Percentiles rank a stretch among this genome's conserved stretches.
phyloP scores from a whole-genome alignment of 257 asterid genomes.

The Perilla frutescens region DNA sequence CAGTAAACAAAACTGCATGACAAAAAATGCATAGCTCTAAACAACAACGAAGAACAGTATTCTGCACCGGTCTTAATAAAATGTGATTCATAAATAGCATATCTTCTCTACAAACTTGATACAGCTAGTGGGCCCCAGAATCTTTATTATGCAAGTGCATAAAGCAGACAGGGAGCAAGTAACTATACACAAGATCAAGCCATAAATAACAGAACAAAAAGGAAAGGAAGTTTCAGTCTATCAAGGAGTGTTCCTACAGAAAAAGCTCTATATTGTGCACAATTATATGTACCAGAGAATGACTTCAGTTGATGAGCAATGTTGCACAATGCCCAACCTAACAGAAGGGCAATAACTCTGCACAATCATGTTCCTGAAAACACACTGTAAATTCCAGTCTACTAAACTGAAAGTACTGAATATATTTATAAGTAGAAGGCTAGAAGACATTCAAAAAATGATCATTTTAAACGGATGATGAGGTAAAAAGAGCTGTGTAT shows the following conservation, averaged over 20 bases:
- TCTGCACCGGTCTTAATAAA: background rate
- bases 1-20: slow-evolving; percentile 1
- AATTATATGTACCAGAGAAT: slow-evolving; percentile 1
- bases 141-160: background rate
- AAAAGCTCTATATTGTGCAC: slow-evolving; percentile 8
- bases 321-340: background rate
- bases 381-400: slow-evolving; percentile 14
- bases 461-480: background rate
- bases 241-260: slow-evolving; percentile 11
- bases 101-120: background rate
- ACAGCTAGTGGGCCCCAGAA: background rate
- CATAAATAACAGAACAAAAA: background rate
- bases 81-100: slow-evolving; percentile 11
- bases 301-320: background rate
- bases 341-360: slow-evolving; percentile 8
- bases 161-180: slow-evolving; percentile 5
- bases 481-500: slow-evolving; percentile 3
- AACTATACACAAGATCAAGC: background rate
- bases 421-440: background rate
- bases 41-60: slow-evolving; percentile 16
- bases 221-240: slow-evolving; percentile 4
- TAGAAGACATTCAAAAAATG: background rate
- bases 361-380: background rate
- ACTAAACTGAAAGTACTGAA: background rate
- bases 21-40: slow-evolving; percentile 18